phyloP scores from a whole-genome alignment of 169 alveolate genomes.

The Plasmodium inui region DNA sequence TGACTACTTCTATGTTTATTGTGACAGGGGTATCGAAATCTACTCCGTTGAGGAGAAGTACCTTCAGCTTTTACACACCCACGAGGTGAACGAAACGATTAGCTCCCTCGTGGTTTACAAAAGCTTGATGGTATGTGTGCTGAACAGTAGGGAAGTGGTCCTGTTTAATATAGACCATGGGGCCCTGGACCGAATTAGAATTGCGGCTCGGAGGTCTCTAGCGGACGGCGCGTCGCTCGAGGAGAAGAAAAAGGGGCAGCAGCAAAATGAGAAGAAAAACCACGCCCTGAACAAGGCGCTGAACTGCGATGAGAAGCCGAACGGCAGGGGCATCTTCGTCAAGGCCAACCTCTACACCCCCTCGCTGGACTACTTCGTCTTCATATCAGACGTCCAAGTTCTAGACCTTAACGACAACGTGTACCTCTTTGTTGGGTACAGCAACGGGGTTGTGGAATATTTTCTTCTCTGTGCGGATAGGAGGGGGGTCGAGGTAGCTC shows the following conservation, averaged over 20 bases:
- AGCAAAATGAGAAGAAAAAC: neutral
- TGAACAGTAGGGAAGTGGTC: conserved; percentile 2
- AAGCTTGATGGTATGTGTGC: conserved; percentile 23
- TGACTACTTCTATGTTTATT: conserved; percentile 39
- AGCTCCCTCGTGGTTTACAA: conserved; percentile 29
- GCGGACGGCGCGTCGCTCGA: neutral
- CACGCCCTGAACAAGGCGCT: neutral
- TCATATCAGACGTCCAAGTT: conserved; percentile 28
- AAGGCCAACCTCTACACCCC: conserved; percentile 15
- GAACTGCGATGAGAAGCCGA: neutral
- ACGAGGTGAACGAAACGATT: neutral
- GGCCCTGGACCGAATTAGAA: neutral
- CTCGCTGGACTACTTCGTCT: neutral
- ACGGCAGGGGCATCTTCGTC: neutral
- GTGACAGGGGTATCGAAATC: conserved; percentile 20
- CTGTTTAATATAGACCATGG: conserved; percentile 8
- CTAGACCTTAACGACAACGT: conserved; percentile 44
- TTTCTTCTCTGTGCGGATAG: conserved; percentile 24
- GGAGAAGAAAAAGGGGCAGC: neutral
- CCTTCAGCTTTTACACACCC: neutral
- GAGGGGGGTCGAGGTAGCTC: neutral
- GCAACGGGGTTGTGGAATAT: conserved; percentile 43
- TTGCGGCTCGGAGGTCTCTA: neutral
- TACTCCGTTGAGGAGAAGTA: conserved; percentile 5
- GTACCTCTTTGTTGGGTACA: conserved; percentile 57